Conservation (phyloP, 2,329 filamentous ascomycete species). For the Fusarium citri region DNA sequence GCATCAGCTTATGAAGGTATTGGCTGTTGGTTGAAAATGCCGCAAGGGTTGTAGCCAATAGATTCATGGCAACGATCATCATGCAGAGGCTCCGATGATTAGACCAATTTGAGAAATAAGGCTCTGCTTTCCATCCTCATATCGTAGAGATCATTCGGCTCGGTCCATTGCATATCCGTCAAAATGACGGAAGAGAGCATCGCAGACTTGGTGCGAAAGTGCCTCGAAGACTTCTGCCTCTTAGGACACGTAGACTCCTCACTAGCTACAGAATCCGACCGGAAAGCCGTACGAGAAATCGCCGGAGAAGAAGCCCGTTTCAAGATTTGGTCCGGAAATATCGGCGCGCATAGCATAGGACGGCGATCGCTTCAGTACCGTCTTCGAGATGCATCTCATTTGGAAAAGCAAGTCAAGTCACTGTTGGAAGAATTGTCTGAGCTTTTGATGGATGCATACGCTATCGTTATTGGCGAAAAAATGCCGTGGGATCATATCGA, state of each 20-base stretch:
- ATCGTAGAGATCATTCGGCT: rapidly evolving
- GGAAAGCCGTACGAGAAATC: rapidly evolving
- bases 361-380: slow-evolving; percentile 3
- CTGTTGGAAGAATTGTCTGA: neutral
- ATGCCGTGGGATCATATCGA: neutral
- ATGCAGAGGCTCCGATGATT: neutral
- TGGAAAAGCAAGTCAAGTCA: neutral
- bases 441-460: neutral
- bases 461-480: neutral
- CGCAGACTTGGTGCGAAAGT: neutral
- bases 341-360: slow-evolving; percentile 6
- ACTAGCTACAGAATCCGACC: rapidly evolving
- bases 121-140: neutral
- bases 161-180: neutral
- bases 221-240: neutral
- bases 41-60: neutral
- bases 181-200: neutral
- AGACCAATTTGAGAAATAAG: neutral
- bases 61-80: neutral
- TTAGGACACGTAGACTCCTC: rapidly evolving
- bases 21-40: neutral
- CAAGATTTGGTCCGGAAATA: slow-evolving; percentile 24
- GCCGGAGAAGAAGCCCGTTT: slow-evolving; percentile 12
- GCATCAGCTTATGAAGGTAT: neutral
- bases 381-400: slow-evolving; percentile 23